Conservation (phyloP, 805 yeast species). For the Metschnikowia colocasiae region DNA sequence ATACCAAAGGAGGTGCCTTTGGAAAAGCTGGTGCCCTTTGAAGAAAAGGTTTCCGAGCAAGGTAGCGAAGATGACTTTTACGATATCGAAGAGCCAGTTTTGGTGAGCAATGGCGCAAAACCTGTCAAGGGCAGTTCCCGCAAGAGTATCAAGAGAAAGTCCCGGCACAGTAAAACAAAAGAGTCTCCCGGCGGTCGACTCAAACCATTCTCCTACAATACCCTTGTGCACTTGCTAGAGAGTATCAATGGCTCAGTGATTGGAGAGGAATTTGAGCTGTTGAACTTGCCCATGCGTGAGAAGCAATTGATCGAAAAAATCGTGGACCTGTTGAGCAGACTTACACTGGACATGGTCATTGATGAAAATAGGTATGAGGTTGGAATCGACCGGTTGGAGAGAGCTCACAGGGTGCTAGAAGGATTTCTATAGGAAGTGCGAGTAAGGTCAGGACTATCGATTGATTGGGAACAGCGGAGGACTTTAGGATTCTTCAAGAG, state of each 20-base stretch:
- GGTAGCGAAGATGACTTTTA: slow-evolving; percentile 29
- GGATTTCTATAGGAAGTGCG: slow-evolving; percentile 47
- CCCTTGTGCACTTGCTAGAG: slow-evolving; percentile 50
- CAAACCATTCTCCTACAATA: slow-evolving; percentile 39
- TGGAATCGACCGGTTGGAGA: slow-evolving; percentile 73
- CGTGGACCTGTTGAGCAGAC: slow-evolving; percentile 76
- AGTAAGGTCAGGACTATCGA: too few relatives aligned
- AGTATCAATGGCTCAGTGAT: slow-evolving; percentile 60
- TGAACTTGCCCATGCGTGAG: slow-evolving; percentile 73
- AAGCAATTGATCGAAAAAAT: slow-evolving; percentile 78
- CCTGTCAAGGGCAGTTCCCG: slow-evolving; percentile 21
- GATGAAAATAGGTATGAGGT: slow-evolving; percentile 79
- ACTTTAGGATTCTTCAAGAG: too few relatives aligned
- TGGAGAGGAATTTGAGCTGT: slow-evolving; percentile 67
- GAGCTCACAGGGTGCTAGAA: slow-evolving; percentile 81
- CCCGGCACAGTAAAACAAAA: slow-evolving; percentile 12
- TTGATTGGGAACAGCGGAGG: too few relatives aligned
- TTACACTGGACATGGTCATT: slow-evolving; percentile 86
- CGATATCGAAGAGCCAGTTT: slow-evolving; percentile 36
- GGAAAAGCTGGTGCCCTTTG: neutral
- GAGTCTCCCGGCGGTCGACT: slow-evolving; percentile 14
- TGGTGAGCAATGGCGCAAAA: slow-evolving; percentile 30
- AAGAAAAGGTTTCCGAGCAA: neutral
- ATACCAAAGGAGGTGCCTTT: neutral
- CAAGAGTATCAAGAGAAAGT: slow-evolving; percentile 22